Percentiles rank a stretch among this genome's conserved stretches.
These are phyloP conservation scores for Aaosphaeria arxii DNA, from an alignment of 2,329 filamentous ascomycete species.

Conservation along the genomic window DNA sequence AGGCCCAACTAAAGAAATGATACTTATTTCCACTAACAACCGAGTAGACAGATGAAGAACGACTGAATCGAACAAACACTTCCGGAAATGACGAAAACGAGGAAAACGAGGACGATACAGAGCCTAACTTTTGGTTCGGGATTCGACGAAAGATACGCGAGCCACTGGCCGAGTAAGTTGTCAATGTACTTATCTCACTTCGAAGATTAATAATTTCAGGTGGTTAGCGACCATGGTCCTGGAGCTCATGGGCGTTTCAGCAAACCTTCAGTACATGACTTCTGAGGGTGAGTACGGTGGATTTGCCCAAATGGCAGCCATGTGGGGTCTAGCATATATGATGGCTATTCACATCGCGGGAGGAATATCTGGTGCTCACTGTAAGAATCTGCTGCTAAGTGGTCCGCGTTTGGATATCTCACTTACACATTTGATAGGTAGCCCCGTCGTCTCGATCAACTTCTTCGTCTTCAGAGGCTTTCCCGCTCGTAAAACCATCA, in stretches of 20 bases:
- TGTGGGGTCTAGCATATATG: conserved; percentile 54
- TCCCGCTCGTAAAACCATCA: conserved; percentile 19
- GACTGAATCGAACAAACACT: neutral
- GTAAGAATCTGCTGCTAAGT: conserved; percentile 35
- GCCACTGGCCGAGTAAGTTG: conserved; percentile 10
- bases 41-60: conserved; percentile 1
- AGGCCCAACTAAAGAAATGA: no score
- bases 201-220: neutral
- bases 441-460: conserved; percentile 12
- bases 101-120: conserved; percentile 3
- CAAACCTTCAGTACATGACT: conserved; percentile 9
- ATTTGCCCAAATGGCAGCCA: conserved; percentile 6
- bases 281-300: conserved; percentile 6
- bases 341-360: conserved; percentile 41
- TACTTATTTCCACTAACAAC: neutral
- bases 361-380: conserved; percentile 46
- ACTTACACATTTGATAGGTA: conserved; percentile 3
- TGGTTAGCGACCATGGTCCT: conserved; percentile 6
- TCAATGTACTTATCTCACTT: neutral
- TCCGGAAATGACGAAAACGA: conserved; percentile 2
- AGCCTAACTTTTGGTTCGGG: conserved; percentile 11
- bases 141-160: conserved; percentile 10
- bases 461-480: conserved; percentile 35
- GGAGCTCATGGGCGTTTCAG: conserved; percentile 10
- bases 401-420: neutral